phyloP scores from a whole-genome alignment of 1,284 basidiomycete genomes.

The Boletus mariae region DNA sequence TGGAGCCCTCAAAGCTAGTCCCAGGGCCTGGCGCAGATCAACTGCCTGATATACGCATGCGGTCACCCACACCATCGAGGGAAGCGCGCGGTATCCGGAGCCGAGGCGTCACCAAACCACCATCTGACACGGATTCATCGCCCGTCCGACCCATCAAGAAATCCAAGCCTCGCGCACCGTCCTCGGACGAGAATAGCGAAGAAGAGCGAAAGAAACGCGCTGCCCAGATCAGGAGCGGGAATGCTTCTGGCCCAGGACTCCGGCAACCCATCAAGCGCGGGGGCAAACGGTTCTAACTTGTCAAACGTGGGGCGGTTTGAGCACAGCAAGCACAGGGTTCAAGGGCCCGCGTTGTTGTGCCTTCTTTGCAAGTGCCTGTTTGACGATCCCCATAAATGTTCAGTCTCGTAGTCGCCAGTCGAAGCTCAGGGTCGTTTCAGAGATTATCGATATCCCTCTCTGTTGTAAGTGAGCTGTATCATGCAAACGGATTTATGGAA shows the following conservation, averaged over 20 bases:
- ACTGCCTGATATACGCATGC: slow-evolving; percentile 19
- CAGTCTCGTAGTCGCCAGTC: background rate
- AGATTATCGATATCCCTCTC: background rate
- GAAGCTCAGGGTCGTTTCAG: background rate
- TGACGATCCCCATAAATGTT: background rate
- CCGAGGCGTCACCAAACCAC: slow-evolving; percentile 23
- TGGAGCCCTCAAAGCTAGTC: slow-evolving; percentile 1
- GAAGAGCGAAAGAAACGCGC: slow-evolving; percentile 42
- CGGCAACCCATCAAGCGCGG: slow-evolving; percentile 72
- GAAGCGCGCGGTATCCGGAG: slow-evolving; percentile 18
- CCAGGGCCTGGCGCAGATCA: slow-evolving; percentile 10
- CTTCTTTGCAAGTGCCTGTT: background rate
- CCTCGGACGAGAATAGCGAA: slow-evolving; percentile 56
- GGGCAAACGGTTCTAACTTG: slow-evolving; percentile 57
- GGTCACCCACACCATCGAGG: slow-evolving; percentile 21
- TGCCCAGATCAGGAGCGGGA: slow-evolving; percentile 37
- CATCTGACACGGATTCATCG: slow-evolving; percentile 44
- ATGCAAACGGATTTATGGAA: background rate
- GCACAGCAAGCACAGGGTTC: slow-evolving; percentile 14
- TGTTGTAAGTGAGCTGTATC: background rate
- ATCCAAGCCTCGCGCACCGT: slow-evolving; percentile 36
- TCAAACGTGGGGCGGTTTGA: background rate
- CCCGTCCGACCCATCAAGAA: slow-evolving; percentile 49
- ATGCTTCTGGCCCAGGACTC: slow-evolving; percentile 41
- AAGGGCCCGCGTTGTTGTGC: background rate